Conservation (phyloP, 1,284 basidiomycete genomes). For the Ceratobasidium sp. region DNA sequence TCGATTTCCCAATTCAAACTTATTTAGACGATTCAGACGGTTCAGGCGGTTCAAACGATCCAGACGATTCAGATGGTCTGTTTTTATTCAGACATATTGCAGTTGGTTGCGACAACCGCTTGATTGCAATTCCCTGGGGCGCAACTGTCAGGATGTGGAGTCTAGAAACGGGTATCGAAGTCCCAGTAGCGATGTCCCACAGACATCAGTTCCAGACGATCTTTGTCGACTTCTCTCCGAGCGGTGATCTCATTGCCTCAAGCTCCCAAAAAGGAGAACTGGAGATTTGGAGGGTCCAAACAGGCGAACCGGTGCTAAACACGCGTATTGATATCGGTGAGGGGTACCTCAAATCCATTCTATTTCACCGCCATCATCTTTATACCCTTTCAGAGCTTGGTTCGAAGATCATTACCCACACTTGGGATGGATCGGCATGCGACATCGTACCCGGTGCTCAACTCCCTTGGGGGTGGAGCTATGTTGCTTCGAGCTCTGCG, state of each 20-base stretch:
- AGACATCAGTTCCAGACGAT: no score
- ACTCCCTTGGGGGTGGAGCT: neutral
- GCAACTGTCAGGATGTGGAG: slow-evolving; percentile 21
- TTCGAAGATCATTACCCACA: neutral
- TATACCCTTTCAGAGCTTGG: neutral
- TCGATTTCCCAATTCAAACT: neutral
- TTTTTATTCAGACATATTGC: no score
- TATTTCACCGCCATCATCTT: neutral
- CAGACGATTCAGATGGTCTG: neutral
- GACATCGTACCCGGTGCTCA: neutral
- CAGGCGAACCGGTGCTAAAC: neutral
- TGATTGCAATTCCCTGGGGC: neutral
- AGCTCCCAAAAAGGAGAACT: neutral
- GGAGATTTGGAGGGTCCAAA: neutral
- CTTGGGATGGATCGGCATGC: neutral
- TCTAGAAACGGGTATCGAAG: neutral
- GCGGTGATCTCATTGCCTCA: neutral
- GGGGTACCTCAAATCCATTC: neutral
- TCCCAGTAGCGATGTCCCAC: no score
- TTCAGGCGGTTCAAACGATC: no score
- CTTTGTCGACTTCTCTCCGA: neutral
- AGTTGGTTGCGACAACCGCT: neutral
- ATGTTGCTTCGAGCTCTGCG: no score
- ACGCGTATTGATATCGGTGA: neutral
- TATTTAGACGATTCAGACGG: no score